Percentiles rank a stretch among this genome's conserved stretches.
Conservation (phyloP, 2,329 filamentous ascomycete genomes). For the Xylariaceae sp. region DNA sequence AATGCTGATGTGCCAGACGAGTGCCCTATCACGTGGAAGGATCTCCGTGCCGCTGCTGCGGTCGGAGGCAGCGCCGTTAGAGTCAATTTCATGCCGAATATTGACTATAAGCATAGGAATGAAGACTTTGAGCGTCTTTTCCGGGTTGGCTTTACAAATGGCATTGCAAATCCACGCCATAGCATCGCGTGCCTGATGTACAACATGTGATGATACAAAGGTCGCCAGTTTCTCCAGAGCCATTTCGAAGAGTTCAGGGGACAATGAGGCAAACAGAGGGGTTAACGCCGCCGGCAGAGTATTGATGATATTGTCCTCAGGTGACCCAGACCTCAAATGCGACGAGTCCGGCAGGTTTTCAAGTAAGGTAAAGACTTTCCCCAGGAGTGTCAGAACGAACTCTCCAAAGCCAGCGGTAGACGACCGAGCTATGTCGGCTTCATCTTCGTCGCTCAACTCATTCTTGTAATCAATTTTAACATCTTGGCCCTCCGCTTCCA, state of each 20-base stretch:
- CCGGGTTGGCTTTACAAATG: conserved; percentile 89
- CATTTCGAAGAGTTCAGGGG: conserved; percentile 87
- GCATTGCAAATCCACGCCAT: conserved; percentile 99
- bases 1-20: conserved; percentile 97
- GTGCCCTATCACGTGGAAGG: conserved; percentile 79
- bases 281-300: conserved; percentile 87
- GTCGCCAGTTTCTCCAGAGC: conserved; percentile 86
- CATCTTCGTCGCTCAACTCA: conserved; percentile 78
- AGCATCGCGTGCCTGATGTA: conserved; percentile 92
- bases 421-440: conserved; percentile 81
- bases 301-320: conserved; percentile 96
- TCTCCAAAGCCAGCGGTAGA: conserved; percentile 92
- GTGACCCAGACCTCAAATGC: conserved; percentile 80
- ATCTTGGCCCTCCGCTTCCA: conserved; percentile 81
- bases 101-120: conserved; percentile 85
- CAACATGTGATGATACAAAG: conserved; percentile 89
- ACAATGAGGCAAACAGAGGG: conserved; percentile 83
- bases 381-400: conserved; percentile 84
- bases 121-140: conserved; percentile 86
- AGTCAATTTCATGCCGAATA: conserved; percentile 94
- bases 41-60: conserved; percentile 91
- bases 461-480: conserved; percentile 79
- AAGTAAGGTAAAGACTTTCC: conserved; percentile 88
- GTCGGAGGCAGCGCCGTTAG: conserved; percentile 92
- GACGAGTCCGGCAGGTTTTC: conserved; percentile 93